Conservation (phyloP, 148 eudicot genomes). For the Hydrangea macrophylla region DNA sequence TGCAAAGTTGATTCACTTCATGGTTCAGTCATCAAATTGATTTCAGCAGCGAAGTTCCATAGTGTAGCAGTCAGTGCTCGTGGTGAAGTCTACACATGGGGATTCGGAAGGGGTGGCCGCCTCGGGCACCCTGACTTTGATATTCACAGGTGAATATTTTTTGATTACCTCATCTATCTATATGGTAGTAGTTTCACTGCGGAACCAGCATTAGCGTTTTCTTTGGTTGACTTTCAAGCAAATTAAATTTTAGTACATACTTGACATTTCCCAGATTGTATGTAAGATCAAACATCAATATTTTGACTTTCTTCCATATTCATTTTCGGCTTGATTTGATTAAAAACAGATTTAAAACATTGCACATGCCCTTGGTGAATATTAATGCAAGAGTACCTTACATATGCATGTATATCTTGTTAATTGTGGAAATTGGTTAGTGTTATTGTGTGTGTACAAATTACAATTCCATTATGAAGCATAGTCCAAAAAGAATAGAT, state of each 20-base stretch:
- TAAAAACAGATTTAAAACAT: background rate
- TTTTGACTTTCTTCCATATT: background rate
- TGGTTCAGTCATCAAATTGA: constrained; percentile 64
- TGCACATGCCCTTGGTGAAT: background rate
- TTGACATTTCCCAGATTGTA: no score
- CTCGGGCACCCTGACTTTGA: constrained; percentile 99
- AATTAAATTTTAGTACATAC: background rate
- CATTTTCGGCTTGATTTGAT: background rate
- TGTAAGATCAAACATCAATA: background rate
- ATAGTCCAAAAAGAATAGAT: no score
- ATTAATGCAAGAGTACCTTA: no score
- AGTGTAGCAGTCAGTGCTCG: constrained; percentile 82
- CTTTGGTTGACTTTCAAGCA: background rate
- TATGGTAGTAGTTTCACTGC: background rate
- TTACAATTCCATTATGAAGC: no score
- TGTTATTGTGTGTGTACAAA: no score
- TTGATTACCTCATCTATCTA: background rate
- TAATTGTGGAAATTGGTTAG: no score
- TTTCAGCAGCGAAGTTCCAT: constrained; percentile 93
- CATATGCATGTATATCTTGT: no score
- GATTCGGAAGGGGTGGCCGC: constrained; percentile 98
- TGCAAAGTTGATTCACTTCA: constrained; percentile 91
- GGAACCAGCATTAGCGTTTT: background rate
- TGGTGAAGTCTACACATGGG: constrained; percentile 98
- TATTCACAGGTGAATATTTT: constrained; percentile 70